Evolutionary conservation across 305 asterid genomes (phyloP).

Genomic region (Plantago coronopus): DNA sequence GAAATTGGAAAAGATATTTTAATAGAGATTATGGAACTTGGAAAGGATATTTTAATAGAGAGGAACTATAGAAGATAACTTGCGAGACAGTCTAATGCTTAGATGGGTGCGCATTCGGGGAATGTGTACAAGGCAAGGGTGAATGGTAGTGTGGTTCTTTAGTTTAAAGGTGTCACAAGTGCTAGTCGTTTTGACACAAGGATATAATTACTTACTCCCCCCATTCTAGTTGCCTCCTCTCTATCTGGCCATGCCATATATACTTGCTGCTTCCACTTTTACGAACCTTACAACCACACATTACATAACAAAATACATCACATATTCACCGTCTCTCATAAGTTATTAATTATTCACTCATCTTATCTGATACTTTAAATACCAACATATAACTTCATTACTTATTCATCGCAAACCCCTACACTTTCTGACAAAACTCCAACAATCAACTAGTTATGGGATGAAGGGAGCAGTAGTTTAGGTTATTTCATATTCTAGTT

Average conservation of each 20-base stretch:
- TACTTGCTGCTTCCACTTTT: not conserved
- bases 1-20: not conserved
- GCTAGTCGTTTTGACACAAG: too few species aligned
- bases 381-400: not conserved
- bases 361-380: not conserved
- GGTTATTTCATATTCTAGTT: not conserved
- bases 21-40: too few species aligned
- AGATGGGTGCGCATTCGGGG: not conserved
- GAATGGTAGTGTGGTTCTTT: not conserved
- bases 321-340: not conserved
- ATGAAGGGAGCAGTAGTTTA: too few species aligned
- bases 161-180: not conserved
- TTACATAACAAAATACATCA: not conserved
- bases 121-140: not conserved
- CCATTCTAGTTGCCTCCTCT: not conserved
- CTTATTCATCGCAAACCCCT: not conserved
- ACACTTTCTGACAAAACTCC: not conserved
- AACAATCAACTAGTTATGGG: not conserved
- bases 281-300: not conserved
- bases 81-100: not conserved
- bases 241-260: not conserved
- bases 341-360: not conserved
- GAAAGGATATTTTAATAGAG: too few species aligned
- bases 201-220: not conserved
- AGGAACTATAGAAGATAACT: not conserved